Percentiles rank a stretch among this genome's conserved stretches.
These are phyloP conservation scores for Ascobolus immersus DNA, from an alignment of 495 filamentous ascomycete species.

Conservation along the genomic window DNA sequence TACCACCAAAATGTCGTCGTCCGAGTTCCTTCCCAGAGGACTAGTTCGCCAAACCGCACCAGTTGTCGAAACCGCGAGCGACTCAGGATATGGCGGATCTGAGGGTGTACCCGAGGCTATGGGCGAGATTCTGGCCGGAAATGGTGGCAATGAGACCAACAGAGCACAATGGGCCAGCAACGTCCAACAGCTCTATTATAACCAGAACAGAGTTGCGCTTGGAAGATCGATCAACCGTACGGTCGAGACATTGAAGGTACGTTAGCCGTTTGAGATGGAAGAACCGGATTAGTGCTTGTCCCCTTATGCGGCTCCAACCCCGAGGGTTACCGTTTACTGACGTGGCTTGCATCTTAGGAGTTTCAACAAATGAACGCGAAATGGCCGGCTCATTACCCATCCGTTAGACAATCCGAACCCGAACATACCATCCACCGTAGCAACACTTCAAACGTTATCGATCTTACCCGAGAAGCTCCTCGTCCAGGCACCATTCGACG, in stretches of 20 bases:
- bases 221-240: conserved; percentile 62
- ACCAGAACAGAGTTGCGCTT: conserved; percentile 66
- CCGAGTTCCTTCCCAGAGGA: too few species aligned
- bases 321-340: too few species aligned
- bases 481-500: conserved; percentile 33
- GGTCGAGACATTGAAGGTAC: conserved; percentile 39
- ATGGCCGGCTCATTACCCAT: conserved; percentile 91
- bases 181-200: conserved; percentile 49
- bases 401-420: conserved; percentile 37
- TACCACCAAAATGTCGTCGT: too few species aligned
- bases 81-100: conserved; percentile 82
- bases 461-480: conserved; percentile 20
- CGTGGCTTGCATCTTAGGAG: conserved; percentile 25
- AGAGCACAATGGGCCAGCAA: conserved; percentile 35
- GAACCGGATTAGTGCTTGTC: too few species aligned
- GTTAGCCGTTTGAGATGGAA: not conserved
- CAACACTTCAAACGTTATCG: conserved; percentile 9
- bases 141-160: conserved; percentile 31
- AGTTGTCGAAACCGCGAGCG: conserved; percentile 23
- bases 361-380: conserved; percentile 68
- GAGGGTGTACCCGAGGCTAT: conserved; percentile 25
- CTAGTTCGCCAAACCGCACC: too few species aligned
- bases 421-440: conserved; percentile 20
- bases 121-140: conserved; percentile 26
- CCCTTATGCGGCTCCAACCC: too few species aligned